Conservation (phyloP, 495 filamentous ascomycete species). For the Penicillium fimorum region DNA sequence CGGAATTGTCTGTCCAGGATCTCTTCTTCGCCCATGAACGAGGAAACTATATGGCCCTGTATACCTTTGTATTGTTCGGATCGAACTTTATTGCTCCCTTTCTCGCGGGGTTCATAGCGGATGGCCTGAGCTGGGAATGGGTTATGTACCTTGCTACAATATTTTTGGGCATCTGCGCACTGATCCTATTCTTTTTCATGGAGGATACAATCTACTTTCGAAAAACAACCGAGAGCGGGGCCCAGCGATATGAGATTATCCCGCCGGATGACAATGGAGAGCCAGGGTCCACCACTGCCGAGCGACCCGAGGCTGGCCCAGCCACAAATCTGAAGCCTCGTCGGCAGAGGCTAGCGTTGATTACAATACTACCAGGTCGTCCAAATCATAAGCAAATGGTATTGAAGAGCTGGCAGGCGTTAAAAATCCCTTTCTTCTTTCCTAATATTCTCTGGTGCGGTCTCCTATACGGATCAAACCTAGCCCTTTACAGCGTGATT, state of each 20-base stretch:
- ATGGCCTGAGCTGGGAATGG: slow-evolving; percentile 46
- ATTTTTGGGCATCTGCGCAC: slow-evolving; percentile 16
- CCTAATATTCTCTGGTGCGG: slow-evolving; percentile 14
- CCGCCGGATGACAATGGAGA: neutral
- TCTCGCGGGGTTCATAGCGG: slow-evolving; percentile 51
- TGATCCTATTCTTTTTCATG: slow-evolving; percentile 41
- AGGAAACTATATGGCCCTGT: slow-evolving; percentile 51
- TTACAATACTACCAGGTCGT: neutral
- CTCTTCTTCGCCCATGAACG: slow-evolving; percentile 54
- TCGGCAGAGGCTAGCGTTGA: neutral
- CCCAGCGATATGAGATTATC: neutral
- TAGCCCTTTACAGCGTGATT: slow-evolving; percentile 11
- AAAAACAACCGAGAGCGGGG: neutral
- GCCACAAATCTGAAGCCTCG: neutral
- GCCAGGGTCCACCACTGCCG: neutral
- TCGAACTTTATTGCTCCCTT: slow-evolving; percentile 52
- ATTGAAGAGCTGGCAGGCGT: neutral
- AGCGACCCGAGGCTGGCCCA: neutral
- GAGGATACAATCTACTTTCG: slow-evolving; percentile 46
- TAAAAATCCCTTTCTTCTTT: slow-evolving; percentile 12
- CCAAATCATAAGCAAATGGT: neutral
- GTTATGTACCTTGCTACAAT: slow-evolving; percentile 50
- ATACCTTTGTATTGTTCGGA: slow-evolving; percentile 46
- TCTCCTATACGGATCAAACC: slow-evolving; percentile 10
- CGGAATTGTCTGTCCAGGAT: slow-evolving; percentile 49